A percentile compares a stretch with the other conserved stretches of the same genome.
Evolutionary conservation across 129 eudicot species (phyloP).

Genomic region (Escallonia herrerae): DNA sequence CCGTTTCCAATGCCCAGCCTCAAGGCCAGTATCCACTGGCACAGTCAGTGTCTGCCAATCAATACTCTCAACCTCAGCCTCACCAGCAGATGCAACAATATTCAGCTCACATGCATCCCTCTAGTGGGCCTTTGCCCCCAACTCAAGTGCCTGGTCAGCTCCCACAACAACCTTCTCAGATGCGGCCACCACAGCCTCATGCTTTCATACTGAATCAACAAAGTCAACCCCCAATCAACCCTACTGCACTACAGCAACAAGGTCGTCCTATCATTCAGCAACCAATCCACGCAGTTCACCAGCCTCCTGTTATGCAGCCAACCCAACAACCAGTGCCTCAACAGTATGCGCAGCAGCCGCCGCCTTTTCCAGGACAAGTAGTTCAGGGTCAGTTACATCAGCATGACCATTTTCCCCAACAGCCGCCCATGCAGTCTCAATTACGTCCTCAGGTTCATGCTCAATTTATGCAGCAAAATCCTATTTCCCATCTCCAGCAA

Average conservation of each 20-base stretch:
- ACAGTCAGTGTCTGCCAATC: slow-evolving; percentile 44
- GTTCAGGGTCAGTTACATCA: slow-evolving; percentile 34
- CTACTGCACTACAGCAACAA: slow-evolving; percentile 40
- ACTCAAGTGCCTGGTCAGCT: slow-evolving; percentile 43
- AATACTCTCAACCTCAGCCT: slow-evolving; percentile 49
- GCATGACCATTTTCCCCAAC: slow-evolving; percentile 35
- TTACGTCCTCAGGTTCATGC: slow-evolving; percentile 54
- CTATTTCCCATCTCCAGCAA: slow-evolving; percentile 26
- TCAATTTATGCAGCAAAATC: slow-evolving; percentile 41
- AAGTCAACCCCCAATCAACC: slow-evolving; percentile 30
- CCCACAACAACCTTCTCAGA: slow-evolving; percentile 48
- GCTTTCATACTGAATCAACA: slow-evolving; percentile 31
- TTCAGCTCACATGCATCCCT: slow-evolving; percentile 33
- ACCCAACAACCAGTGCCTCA: slow-evolving; percentile 51
- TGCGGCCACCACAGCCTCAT: slow-evolving; percentile 58
- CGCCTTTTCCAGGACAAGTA: slow-evolving; percentile 37
- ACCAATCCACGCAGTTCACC: slow-evolving; percentile 37
- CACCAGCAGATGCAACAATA: slow-evolving; percentile 54
- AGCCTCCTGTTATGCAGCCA: slow-evolving; percentile 60
- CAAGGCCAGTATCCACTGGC: slow-evolving; percentile 27
- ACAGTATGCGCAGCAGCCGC: slow-evolving; percentile 54
- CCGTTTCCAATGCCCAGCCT: slow-evolving; percentile 13
- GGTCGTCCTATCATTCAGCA: slow-evolving; percentile 40
- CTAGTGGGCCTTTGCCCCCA: slow-evolving; percentile 38
- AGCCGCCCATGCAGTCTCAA: slow-evolving; percentile 54